phyloP scores from a whole-genome alignment of 2,329 filamentous ascomycete species.

The Lachnellula hyalina region DNA sequence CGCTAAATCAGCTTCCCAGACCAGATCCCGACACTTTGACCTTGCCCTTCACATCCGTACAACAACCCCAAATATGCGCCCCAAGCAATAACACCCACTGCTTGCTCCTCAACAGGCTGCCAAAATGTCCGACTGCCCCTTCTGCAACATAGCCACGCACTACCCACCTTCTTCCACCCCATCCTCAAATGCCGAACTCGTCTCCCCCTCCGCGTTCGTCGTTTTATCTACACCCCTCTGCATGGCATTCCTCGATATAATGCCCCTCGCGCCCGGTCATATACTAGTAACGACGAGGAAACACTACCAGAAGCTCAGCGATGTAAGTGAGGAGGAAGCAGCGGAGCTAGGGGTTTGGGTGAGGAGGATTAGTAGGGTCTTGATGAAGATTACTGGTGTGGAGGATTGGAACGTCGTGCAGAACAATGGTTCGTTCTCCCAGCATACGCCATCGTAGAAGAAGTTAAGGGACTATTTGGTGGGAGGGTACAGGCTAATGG shows the following conservation, averaged over 20 bases:
- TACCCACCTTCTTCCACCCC: slow-evolving; percentile 36
- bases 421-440: slow-evolving; percentile 64
- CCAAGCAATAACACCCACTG: slow-evolving; percentile 8
- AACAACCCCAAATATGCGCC: slow-evolving; percentile 8
- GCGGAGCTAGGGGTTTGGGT: slow-evolving; percentile 63
- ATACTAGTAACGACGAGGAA: slow-evolving; percentile 72
- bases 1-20: background rate
- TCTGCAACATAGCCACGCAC: slow-evolving; percentile 52
- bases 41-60: background rate
- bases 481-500: slow-evolving; percentile 1
- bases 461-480: background rate
- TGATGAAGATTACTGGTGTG: slow-evolving; percentile 64
- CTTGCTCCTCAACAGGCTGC: background rate
- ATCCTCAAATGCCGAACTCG: slow-evolving; percentile 39
- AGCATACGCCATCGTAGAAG: too few species aligned
- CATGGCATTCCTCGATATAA: slow-evolving; percentile 87
- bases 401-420: slow-evolving; percentile 95
- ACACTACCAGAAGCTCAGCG: slow-evolving; percentile 74
- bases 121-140: slow-evolving; percentile 43
- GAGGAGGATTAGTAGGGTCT: slow-evolving; percentile 65
- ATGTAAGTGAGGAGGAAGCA: slow-evolving; percentile 59
- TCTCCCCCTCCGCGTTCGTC: slow-evolving; percentile 45
- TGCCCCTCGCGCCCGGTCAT: slow-evolving; percentile 80
- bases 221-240: slow-evolving; percentile 73
- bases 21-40: background rate